Evolutionary conservation across 176 grass and related monocot species (phyloP).

Genomic region (Carex kokanica): DNA sequence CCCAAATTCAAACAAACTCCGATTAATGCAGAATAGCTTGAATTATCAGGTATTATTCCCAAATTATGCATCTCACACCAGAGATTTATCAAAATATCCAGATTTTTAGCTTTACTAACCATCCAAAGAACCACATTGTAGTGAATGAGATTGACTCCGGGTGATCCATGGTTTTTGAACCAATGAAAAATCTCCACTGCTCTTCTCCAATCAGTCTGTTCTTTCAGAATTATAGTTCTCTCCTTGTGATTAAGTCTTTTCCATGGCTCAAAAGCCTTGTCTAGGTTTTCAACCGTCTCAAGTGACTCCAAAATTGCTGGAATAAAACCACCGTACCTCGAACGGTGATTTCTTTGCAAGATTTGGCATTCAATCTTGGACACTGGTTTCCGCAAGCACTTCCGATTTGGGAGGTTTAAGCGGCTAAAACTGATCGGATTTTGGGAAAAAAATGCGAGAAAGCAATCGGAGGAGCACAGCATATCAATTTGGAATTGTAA

Average conservation of each 20-base stretch:
- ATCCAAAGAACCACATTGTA: slow-evolving; percentile 67
- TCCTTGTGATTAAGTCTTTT: slow-evolving; percentile 54
- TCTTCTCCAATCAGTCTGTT: slow-evolving; percentile 76
- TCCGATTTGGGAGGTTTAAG: slow-evolving; percentile 17
- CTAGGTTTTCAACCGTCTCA: slow-evolving; percentile 38
- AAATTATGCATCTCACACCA: slow-evolving; percentile 66
- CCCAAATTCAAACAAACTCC: slow-evolving; percentile 63
- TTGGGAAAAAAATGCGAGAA: slow-evolving; percentile 7
- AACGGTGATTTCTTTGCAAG: slow-evolving; percentile 2
- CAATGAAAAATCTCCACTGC: slow-evolving; percentile 67
- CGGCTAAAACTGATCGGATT: not conserved
- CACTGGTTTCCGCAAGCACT: slow-evolving; percentile 1
- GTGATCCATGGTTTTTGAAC: slow-evolving; percentile 36
- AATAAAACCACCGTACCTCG: slow-evolving; percentile 63
- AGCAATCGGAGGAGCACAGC: slow-evolving; percentile 43
- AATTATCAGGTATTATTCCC: slow-evolving; percentile 43
- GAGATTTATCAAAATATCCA: slow-evolving; percentile 49
- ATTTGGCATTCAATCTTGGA: slow-evolving; percentile 3
- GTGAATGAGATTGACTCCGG: slow-evolving; percentile 77
- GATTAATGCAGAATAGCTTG: slow-evolving; percentile 65
- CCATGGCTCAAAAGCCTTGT: slow-evolving; percentile 70
- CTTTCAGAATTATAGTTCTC: slow-evolving; percentile 82
- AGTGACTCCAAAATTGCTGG: slow-evolving; percentile 58
- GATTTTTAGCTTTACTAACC: slow-evolving; percentile 46
- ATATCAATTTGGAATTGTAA: slow-evolving; percentile 33